A percentile compares a stretch with the other conserved stretches of the same genome.
phyloP scores from a whole-genome alignment of 192 early-diverging fungal genomes.

The Podila verticillata region DNA sequence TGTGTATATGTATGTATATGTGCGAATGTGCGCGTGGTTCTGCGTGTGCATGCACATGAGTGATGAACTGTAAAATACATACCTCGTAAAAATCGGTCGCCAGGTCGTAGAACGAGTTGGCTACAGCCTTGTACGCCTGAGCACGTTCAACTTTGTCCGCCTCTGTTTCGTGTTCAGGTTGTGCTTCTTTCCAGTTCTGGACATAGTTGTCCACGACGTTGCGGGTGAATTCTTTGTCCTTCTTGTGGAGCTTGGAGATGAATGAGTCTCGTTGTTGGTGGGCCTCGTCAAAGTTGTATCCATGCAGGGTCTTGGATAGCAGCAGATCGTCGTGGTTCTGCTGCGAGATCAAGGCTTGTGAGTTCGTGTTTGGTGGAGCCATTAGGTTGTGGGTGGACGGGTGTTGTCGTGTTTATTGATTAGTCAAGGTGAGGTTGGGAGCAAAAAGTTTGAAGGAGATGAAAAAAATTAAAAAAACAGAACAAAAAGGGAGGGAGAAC shows the following conservation, averaged over 20 bases:
- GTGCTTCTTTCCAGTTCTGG: conserved; percentile 71
- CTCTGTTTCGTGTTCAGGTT: conserved; percentile 64
- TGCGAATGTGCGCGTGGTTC: not conserved
- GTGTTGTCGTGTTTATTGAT: not conserved
- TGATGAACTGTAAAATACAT: conserved; percentile 7
- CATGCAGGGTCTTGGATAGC: conserved; percentile 63
- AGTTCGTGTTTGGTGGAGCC: conserved; percentile 20
- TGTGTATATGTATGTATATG: not conserved
- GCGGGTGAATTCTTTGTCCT: conserved; percentile 74
- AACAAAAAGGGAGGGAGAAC: not conserved
- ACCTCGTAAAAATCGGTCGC: conserved; percentile 88
- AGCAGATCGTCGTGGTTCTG: conserved; percentile 60
- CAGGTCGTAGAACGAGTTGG: conserved; percentile 86
- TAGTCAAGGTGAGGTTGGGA: not conserved
- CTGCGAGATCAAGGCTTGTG: conserved; percentile 21
- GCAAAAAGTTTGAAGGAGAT: no score
- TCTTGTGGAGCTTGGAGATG: conserved; percentile 62
- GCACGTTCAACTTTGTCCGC: conserved; percentile 61
- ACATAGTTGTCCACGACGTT: conserved; percentile 76
- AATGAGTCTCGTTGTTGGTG: conserved; percentile 44
- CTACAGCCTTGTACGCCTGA: conserved; percentile 70
- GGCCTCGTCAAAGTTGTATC: conserved; percentile 46
- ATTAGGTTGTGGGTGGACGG: not conserved
- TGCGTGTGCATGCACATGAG: not conserved
- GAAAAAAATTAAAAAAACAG: not conserved